Conservation (phyloP, 345 rosid species). For the Eutrema heterophyllum region DNA sequence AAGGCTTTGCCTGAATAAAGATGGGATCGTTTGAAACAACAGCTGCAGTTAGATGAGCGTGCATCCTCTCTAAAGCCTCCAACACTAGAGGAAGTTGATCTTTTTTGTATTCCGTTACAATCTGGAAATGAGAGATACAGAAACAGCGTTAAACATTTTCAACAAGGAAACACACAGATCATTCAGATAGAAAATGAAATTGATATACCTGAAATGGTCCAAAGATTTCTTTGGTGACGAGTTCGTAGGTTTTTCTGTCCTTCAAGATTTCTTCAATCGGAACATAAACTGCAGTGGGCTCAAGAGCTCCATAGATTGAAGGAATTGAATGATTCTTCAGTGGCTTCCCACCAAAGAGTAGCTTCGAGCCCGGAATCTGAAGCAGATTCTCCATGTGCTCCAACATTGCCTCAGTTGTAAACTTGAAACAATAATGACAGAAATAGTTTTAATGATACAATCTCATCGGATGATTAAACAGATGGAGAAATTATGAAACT, state of each 20-base stretch:
- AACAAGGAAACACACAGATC: background rate
- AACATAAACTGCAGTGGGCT: slow-evolving; percentile 83
- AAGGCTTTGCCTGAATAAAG: slow-evolving; percentile 66
- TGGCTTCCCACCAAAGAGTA: slow-evolving; percentile 86
- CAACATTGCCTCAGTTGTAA: slow-evolving; percentile 85
- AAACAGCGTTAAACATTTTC: background rate
- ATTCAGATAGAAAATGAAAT: background rate
- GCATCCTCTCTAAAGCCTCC: slow-evolving; percentile 87
- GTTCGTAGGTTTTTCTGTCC: slow-evolving; percentile 54
- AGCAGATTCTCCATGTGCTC: slow-evolving; percentile 78
- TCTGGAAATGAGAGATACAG: slow-evolving; percentile 38
- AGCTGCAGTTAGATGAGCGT: slow-evolving; percentile 95
- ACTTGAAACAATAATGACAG: slow-evolving; percentile 32
- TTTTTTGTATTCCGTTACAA: slow-evolving; percentile 74
- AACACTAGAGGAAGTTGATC: slow-evolving; percentile 78
- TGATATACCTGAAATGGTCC: slow-evolving; percentile 90
- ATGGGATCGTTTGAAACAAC: slow-evolving; percentile 86
- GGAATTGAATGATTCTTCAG: slow-evolving; percentile 87
- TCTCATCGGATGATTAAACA: background rate
- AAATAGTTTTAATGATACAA: background rate
- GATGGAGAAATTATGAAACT: slow-evolving; percentile 31
- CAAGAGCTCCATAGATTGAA: slow-evolving; percentile 75
- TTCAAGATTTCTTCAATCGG: slow-evolving; percentile 88
- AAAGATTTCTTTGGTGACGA: slow-evolving; percentile 83
- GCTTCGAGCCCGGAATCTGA: slow-evolving; percentile 71